These are phyloP conservation scores for Pseudogymnoascus sp. DNA, from an alignment of 2,329 filamentous ascomycete genomes.

Conservation along the genomic window DNA sequence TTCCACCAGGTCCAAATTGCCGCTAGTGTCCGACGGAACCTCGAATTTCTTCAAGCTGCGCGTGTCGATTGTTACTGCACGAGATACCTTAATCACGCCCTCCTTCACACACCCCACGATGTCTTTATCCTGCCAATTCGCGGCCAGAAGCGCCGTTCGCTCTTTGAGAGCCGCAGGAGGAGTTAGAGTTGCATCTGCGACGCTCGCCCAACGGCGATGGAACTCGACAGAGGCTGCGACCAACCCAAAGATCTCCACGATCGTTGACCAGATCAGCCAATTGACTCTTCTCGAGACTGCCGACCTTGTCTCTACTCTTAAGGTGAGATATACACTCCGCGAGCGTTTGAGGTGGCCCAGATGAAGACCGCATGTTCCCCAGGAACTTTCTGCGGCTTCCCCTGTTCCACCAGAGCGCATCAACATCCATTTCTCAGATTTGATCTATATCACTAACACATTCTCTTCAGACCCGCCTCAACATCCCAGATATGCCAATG, in stretches of 20 bases:
- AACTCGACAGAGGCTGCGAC: conserved; percentile 70
- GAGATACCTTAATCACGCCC: conserved; percentile 10
- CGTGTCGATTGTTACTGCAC: conserved; percentile 5
- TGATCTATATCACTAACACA: conserved; percentile 10
- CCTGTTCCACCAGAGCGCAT: background rate
- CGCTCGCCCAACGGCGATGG: conserved; percentile 57
- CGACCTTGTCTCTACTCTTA: conserved; percentile 87
- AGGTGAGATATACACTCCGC: conserved; percentile 51
- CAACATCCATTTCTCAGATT: background rate
- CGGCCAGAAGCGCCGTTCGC: conserved; percentile 57
- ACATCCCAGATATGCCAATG: conserved; percentile 95
- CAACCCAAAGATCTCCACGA: conserved; percentile 87
- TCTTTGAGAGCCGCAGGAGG: conserved; percentile 47
- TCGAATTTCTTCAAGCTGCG: conserved; percentile 12
- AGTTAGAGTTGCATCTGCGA: conserved; percentile 39
- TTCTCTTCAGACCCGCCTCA: conserved; percentile 67
- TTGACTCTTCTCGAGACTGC: conserved; percentile 97
- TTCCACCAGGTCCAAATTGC: conserved; percentile 9
- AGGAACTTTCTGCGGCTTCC: background rate
- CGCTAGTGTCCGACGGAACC: conserved; percentile 9
- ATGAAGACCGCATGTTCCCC: background rate
- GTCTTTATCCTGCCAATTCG: conserved; percentile 57
- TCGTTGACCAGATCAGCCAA: conserved; percentile 98
- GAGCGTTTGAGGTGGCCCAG: background rate
- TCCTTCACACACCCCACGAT: conserved; percentile 37